These are phyloP conservation scores for Podaxis pistillaris DNA, from an alignment of 768 basidiomycete genomes.

Conservation along the genomic window DNA sequence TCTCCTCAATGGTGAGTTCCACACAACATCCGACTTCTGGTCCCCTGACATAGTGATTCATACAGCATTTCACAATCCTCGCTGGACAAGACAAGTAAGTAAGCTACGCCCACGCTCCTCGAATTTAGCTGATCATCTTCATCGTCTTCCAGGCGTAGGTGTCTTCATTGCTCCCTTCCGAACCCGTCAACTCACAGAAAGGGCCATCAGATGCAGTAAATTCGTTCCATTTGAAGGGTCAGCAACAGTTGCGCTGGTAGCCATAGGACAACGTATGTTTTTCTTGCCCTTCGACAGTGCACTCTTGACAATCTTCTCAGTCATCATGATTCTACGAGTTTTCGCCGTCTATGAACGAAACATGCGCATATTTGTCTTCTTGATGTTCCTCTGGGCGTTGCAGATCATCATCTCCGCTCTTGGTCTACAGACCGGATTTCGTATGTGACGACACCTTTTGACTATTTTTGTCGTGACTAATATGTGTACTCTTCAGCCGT, in stretches of 20 bases:
- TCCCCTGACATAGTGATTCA: not conserved
- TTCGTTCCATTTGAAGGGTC: constrained; percentile 30
- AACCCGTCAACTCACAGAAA: not conserved
- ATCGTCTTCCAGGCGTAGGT: not conserved
- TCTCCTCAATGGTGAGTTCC: constrained; percentile 21
- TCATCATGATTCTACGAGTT: constrained; percentile 31
- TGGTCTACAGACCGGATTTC: constrained; percentile 24
- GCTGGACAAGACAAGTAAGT: constrained; percentile 22
- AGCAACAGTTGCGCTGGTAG: constrained; percentile 24
- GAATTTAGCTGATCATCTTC: not conserved
- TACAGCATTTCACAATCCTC: constrained; percentile 24
- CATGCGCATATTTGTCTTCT: constrained; percentile 16
- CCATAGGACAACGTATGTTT: constrained; percentile 19
- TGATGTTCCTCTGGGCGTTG: constrained; percentile 22
- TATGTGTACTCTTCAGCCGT: constrained; percentile 17
- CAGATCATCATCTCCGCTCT: constrained; percentile 26
- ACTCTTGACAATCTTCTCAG: constrained; percentile 15
- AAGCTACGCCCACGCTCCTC: not conserved
- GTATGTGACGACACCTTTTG: constrained; percentile 15
- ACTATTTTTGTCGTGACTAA: not conserved
- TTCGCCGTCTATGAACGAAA: constrained; percentile 28
- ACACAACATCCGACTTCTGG: not conserved
- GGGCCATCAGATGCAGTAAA: constrained; percentile 19
- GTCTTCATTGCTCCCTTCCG: not conserved
- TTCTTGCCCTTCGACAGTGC: not conserved